Evolutionary conservation across 192 early-diverging fungal genomes (phyloP), one percentile per base, ranked within the genome.

Genomic region (Chytriomyces sp.): DNA sequence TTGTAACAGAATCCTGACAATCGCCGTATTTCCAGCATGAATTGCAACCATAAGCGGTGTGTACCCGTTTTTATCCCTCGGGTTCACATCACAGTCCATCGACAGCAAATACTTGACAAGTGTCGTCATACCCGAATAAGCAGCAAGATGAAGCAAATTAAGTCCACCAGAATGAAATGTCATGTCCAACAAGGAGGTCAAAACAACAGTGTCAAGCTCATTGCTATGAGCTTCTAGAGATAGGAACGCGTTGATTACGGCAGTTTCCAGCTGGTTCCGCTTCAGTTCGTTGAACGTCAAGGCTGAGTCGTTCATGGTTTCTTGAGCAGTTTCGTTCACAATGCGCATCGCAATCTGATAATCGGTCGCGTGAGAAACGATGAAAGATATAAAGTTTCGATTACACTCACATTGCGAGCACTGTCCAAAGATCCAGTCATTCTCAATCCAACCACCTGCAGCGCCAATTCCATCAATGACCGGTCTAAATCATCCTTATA

Each of bases 401-500:
- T 26, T 23, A 24, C 48, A 45, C 61, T 70, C 11, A 84, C 83
- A 35, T 81, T 65, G 61, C 92, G 82, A 9, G 93, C 91, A 80
- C 92, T 89, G 59, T 93, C 92, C 48, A 94, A 67, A 75, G 90
- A 91, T n/a, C 91, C 94, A 1, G 89, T 91, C 85, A 93, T 91
- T 76, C 92, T 86, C 70, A 98, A 76, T 20, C 96, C 96, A 0
- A 96, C 90, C 0, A 96, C 91, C 63, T 95, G 94, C 64, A 98
- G 83, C 5, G 95, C 92, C 24, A 98, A 87, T 75, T 96, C 95
- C 81, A 96, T 90, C 69, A 98, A 79, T n/a, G 93, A 92, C 50
- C 92, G 89, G 80, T 98, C 96, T 24, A 93, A 87, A 77, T 97
- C 85, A 69, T 88, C 86, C 78, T 88, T 88, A 69, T 88, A 88